Percentiles rank a stretch among this genome's conserved stretches.
Conservation (phyloP, 1,284 basidiomycete species). For the Pterulicium gracile region DNA sequence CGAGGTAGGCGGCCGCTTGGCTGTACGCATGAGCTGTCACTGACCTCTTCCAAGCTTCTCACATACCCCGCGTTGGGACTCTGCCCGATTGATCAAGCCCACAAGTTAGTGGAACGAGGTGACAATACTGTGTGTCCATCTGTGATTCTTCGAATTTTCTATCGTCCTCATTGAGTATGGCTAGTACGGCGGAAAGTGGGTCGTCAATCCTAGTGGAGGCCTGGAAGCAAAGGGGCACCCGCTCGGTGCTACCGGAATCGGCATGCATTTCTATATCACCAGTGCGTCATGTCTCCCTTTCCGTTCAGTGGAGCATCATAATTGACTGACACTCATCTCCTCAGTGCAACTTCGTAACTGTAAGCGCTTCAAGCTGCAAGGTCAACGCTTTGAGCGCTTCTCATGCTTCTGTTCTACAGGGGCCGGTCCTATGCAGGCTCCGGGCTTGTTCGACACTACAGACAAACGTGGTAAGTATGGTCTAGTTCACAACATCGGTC, state of each 20-base stretch:
- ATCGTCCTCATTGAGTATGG: conserved; percentile 7
- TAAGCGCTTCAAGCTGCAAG: conserved; percentile 28
- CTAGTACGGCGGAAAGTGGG: conserved; percentile 82
- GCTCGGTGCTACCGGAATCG: conserved; percentile 70
- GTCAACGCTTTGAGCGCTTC: too few relatives aligned
- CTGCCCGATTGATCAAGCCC: conserved; percentile 58
- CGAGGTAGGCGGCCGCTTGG: conserved; percentile 37
- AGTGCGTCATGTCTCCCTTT: conserved; percentile 39
- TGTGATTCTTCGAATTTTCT: conserved; percentile 2
- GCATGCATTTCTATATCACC: conserved; percentile 83
- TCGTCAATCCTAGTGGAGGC: conserved; percentile 82
- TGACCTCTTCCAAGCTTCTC: conserved; percentile 41
- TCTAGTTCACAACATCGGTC: conserved; percentile 75
- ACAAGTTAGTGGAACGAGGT: conserved; percentile 64
- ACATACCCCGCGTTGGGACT: conserved; percentile 80
- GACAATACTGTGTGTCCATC: conserved; percentile 63
- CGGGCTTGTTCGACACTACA: conserved; percentile 48
- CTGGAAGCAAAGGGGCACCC: conserved; percentile 84
- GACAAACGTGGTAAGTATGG: conserved; percentile 70
- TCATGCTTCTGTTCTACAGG: conserved; percentile 25
- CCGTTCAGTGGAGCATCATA: conserved; percentile 6
- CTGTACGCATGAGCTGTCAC: conserved; percentile 1
- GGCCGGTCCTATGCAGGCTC: conserved; percentile 76
- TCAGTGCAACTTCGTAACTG: conserved; percentile 68
- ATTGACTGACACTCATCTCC: conserved; percentile 2